phyloP scores from a whole-genome alignment of 495 filamentous ascomycete genomes.

The Annulohypoxylon maeteangense region DNA sequence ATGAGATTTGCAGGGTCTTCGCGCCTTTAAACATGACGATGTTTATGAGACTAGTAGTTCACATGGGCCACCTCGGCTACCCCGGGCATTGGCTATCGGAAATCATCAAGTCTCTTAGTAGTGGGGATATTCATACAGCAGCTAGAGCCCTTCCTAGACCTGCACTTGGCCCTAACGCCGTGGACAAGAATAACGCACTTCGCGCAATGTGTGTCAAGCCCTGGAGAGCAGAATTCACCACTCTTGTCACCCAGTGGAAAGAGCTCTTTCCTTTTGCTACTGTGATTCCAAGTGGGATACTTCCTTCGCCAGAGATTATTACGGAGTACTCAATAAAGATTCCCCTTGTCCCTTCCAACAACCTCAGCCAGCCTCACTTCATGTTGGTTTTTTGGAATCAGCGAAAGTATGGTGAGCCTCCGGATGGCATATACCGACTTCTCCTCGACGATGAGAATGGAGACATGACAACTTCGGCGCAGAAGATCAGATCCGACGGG shows the following conservation, averaged over 20 bases:
- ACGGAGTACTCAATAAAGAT: conserved; percentile 44
- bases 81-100: conserved; percentile 51
- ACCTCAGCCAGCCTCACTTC: conserved; percentile 38
- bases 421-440: conserved; percentile 16
- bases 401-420: conserved; percentile 14
- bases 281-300: conserved; percentile 24
- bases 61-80: conserved; percentile 49
- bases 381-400: conserved; percentile 48
- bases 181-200: conserved; percentile 30
- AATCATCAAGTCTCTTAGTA: conserved; percentile 41
- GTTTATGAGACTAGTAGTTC: conserved; percentile 46
- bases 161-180: conserved; percentile 11
- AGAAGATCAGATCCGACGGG: conserved; percentile 30
- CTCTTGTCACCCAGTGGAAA: conserved; percentile 46
- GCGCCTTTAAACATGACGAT: conserved; percentile 48
- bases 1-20: conserved; percentile 8
- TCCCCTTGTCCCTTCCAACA: not conserved
- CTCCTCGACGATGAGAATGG: conserved; percentile 34
- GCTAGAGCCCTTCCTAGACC: conserved; percentile 43
- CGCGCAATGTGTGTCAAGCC: conserved; percentile 40
- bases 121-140: conserved; percentile 44
- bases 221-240: conserved; percentile 49
- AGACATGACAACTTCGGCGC: conserved; percentile 13
- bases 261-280: conserved; percentile 46
- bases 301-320: conserved; percentile 40